Evolutionary conservation across 2,329 filamentous ascomycete species (phyloP).

Genomic region (Colletotrichum falcatum): DNA sequence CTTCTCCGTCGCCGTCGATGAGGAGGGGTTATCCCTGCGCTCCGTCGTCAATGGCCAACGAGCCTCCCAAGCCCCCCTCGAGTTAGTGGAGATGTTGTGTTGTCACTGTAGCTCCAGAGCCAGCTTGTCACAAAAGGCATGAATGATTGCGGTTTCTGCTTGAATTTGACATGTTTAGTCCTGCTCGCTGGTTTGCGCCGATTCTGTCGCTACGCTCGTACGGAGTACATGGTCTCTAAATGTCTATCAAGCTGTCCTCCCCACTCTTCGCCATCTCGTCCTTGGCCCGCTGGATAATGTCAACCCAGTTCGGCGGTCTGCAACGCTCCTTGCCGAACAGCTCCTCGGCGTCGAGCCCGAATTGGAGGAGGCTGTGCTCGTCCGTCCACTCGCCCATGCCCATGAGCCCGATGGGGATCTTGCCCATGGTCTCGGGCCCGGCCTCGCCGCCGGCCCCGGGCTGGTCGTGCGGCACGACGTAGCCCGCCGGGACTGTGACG

Average conservation of each 20-base stretch:
- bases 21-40: constrained; percentile 6
- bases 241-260: constrained; percentile 36
- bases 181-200: neutral
- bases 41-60: neutral
- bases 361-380: constrained; percentile 61
- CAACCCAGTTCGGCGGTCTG: constrained; percentile 57
- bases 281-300: constrained; percentile 55
- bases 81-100: neutral
- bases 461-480: constrained; percentile 52
- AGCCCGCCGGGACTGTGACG: constrained; percentile 60
- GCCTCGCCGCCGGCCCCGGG: constrained; percentile 49
- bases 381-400: constrained; percentile 66
- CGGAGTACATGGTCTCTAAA: constrained; percentile 29
- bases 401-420: constrained; percentile 66
- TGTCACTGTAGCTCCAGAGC: neutral
- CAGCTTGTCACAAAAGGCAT: constrained; percentile 1
- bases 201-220: neutral
- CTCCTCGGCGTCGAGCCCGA: constrained; percentile 61
- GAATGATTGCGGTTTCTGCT: neutral
- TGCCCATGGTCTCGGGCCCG: constrained; percentile 51
- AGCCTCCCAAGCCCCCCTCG: neutral
- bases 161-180: neutral
- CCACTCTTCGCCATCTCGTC: constrained; percentile 39
- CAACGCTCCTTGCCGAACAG: constrained; percentile 50
- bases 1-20: neutral